Conservation (phyloP, 192 early-diverging fungal genomes). For the Martensiomyces pterosporus region DNA sequence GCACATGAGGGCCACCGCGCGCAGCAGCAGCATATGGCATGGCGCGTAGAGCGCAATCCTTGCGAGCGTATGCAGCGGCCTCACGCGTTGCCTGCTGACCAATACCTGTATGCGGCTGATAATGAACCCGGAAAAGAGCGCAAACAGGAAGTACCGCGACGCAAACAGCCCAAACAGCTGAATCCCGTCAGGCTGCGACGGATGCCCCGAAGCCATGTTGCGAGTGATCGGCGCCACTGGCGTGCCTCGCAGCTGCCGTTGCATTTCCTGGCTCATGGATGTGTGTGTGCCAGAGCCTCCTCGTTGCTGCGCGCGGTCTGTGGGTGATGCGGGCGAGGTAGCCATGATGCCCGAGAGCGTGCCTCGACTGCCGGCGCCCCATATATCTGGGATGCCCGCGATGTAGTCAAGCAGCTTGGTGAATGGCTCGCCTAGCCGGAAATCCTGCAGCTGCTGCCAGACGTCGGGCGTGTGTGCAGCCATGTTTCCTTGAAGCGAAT, state of each 20-base stretch:
- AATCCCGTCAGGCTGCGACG: conserved; percentile 7
- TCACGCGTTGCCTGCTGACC: conserved; percentile 39
- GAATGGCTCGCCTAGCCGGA: conserved; percentile 20
- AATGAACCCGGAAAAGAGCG: conserved; percentile 26
- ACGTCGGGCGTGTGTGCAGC: conserved; percentile 23
- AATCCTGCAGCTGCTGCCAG: conserved; percentile 45
- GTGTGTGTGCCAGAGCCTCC: no score
- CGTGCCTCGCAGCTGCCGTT: conserved; percentile 3
- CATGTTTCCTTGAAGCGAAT: no score
- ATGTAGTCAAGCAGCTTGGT: conserved; percentile 14
- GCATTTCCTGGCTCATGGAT: conserved; percentile 4
- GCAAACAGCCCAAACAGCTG: conserved; percentile 46
- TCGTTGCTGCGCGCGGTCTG: no score
- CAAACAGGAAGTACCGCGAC: conserved; percentile 44
- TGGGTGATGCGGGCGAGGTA: no score
- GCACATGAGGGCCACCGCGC: conserved; percentile 11
- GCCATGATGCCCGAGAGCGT: no score
- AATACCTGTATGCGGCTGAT: conserved; percentile 48
- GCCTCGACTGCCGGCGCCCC: no score
- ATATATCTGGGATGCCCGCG: conserved; percentile 11
- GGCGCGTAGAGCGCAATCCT: conserved; percentile 36
- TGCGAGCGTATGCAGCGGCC: conserved; percentile 19
- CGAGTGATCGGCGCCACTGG: no score
- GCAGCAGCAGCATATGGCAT: conserved; percentile 16
- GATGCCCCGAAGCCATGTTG: no score